A percentile compares a stretch with the other conserved stretches of the same genome.
Evolutionary conservation across 2,329 filamentous ascomycete genomes (phyloP).

Genomic region (Harringtonia lauricola): DNA sequence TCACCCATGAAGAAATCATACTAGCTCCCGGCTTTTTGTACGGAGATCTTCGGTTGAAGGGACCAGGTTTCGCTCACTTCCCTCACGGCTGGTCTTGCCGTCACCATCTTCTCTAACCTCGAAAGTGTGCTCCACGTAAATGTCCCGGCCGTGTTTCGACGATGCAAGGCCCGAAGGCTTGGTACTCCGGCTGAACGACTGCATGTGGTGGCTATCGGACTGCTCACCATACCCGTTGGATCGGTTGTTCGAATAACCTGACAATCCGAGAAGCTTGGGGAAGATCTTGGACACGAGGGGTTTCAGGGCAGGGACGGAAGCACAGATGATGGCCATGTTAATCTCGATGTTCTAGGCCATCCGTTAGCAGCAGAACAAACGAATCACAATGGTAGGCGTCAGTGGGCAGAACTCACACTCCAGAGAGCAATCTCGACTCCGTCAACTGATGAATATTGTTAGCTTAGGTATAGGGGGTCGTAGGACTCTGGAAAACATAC

Average conservation of each 20-base stretch:
- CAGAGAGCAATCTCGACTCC: conserved; percentile 1
- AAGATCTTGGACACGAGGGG: neutral
- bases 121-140: conserved; percentile 1
- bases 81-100: conserved; percentile 1
- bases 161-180: neutral
- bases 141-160: neutral
- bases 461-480: too few species aligned
- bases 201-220: neutral
- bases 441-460: neutral
- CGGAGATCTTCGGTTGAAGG: too few species aligned
- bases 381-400: neutral
- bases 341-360: conserved; percentile 1
- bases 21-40: too few species aligned
- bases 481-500: neutral
- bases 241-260: neutral
- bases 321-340: conserved; percentile 4
- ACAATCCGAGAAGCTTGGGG: conserved; percentile 1
- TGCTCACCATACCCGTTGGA: neutral
- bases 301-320: neutral
- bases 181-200: neutral
- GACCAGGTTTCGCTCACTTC: conserved; percentile 1
- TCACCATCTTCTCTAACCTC: neutral
- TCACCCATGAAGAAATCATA: too few species aligned
- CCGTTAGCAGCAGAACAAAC: neutral
- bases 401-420: conserved; percentile 1